Conservation (phyloP, 2,329 filamentous ascomycete genomes). For the Chrysoporthe puriensis region DNA sequence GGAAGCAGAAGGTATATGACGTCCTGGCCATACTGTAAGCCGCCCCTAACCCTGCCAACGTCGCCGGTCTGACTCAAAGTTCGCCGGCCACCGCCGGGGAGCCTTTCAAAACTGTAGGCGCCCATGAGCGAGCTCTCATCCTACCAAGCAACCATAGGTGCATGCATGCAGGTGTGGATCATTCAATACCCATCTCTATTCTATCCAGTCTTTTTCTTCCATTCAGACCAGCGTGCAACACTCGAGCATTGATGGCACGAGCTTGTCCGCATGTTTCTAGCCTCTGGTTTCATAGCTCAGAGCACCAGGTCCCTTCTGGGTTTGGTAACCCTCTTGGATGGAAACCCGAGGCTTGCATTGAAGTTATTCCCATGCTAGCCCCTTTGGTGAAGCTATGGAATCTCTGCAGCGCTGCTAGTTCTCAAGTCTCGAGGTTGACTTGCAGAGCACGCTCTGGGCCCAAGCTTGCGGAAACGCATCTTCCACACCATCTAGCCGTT, state of each 20-base stretch:
- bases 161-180: background rate
- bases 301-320: too few relatives aligned
- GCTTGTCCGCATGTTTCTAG: background rate
- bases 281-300: too few relatives aligned
- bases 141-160: too few relatives aligned
- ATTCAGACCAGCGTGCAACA: background rate
- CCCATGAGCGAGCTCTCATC: too few relatives aligned
- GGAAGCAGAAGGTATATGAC: background rate
- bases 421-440: too few relatives aligned
- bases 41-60: slow-evolving; percentile 9
- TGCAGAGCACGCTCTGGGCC: too few relatives aligned
- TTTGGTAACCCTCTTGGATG: too few relatives aligned
- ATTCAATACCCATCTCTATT: background rate
- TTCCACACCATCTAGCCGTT: background rate
- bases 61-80: slow-evolving; percentile 9
- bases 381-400: too few relatives aligned
- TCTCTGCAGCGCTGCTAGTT: too few relatives aligned
- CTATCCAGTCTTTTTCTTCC: background rate
- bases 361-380: too few relatives aligned
- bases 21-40: background rate
- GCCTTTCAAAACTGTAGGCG: too few relatives aligned
- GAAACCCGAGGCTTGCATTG: too few relatives aligned
- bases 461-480: background rate
- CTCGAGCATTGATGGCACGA: background rate
- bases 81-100: background rate